Conservation (phyloP, 2,329 filamentous ascomycete genomes). For the Cladosporium velox region DNA sequence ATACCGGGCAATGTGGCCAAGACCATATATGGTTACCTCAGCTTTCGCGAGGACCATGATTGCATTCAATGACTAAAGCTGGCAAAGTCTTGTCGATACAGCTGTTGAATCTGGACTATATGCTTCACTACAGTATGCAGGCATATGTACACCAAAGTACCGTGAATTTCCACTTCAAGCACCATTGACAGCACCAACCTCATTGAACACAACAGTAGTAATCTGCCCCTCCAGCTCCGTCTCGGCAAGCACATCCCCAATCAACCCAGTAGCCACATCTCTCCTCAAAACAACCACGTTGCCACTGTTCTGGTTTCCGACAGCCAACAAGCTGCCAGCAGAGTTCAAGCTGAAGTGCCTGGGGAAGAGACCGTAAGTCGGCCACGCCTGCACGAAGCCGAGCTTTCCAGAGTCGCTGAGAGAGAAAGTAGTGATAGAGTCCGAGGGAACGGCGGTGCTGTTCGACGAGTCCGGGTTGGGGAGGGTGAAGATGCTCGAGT, state of each 20-base stretch:
- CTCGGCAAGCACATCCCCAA: conserved; percentile 25
- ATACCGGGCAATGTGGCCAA: no score
- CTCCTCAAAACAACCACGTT: conserved; percentile 64
- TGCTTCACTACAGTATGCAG: no score
- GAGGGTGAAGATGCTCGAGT: conserved; percentile 55
- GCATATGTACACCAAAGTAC: no score
- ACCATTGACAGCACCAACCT: conserved; percentile 12
- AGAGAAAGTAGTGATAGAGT: conserved; percentile 65
- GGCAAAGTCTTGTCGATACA: no score
- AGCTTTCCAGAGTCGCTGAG: conserved; percentile 61
- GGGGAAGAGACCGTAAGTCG: conserved; percentile 65
- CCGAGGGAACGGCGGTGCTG: conserved; percentile 43
- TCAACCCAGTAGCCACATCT: conserved; percentile 58
- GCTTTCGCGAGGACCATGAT: no score
- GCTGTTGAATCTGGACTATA: no score
- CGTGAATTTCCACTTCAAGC: not conserved
- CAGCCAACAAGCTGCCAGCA: conserved; percentile 63
- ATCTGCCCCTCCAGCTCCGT: conserved; percentile 36
- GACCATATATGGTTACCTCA: no score
- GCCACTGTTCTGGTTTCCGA: conserved; percentile 63
- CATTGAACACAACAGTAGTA: conserved; percentile 38
- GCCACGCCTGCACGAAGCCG: conserved; percentile 57
- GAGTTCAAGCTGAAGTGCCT: conserved; percentile 69
- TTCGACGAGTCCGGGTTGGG: conserved; percentile 48
- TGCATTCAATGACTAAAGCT: no score